Conservation (phyloP, 1,284 basidiomycete genomes). For the Tilletia indica region DNA sequence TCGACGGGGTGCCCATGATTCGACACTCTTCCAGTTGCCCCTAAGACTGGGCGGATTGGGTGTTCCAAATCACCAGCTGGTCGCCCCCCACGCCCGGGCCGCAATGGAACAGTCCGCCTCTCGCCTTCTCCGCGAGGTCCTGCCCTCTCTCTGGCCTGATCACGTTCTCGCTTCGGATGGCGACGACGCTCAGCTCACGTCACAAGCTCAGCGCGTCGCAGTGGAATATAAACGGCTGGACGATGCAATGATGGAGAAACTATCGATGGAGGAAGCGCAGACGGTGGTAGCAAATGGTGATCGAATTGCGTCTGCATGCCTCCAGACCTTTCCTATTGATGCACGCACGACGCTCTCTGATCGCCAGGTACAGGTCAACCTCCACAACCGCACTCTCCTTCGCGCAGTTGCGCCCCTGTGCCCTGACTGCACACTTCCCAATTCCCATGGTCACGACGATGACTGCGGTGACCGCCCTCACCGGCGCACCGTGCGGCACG, state of each 20-base stretch:
- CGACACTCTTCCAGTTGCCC: not conserved
- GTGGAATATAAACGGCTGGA: not conserved
- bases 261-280: not conserved
- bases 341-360: not conserved
- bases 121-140: not conserved
- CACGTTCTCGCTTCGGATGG: too few species aligned
- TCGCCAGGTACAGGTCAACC: too few species aligned
- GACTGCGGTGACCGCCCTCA: not conserved
- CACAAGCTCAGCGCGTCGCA: not conserved
- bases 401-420: too few species aligned
- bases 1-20: not conserved
- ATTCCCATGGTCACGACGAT: too few species aligned
- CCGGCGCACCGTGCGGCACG: conserved; percentile 1
- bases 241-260: not conserved
- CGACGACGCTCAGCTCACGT: not conserved
- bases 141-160: not conserved
- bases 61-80: not conserved
- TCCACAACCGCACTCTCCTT: not conserved
- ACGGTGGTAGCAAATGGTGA: not conserved
- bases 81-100: not conserved
- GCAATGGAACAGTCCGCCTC: not conserved
- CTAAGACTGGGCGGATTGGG: not conserved
- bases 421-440: not conserved
- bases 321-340: not conserved
- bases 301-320: not conserved